phyloP scores from a whole-genome alignment of 352 stramenopile genomes.

The Globisporangium spiculum region DNA sequence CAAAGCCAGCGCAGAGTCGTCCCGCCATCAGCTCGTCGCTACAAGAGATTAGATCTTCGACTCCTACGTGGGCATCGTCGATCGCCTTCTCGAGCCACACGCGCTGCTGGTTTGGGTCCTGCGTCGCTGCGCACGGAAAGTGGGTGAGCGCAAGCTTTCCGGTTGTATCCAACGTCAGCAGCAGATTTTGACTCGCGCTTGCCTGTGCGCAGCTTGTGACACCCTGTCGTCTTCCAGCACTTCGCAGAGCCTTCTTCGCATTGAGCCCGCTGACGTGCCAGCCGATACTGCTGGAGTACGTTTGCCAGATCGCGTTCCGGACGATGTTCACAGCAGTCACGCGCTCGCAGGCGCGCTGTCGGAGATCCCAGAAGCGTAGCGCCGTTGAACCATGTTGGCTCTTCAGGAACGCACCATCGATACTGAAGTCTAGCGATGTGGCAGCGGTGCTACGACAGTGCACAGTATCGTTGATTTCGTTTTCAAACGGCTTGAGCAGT shows the following conservation, averaged over 20 bases:
- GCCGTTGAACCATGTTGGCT: conserved; percentile 35
- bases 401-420: conserved; percentile 56
- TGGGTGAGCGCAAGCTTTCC: conserved; percentile 21
- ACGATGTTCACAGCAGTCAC: conserved; percentile 43
- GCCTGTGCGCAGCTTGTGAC: conserved; percentile 10
- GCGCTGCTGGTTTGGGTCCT: conserved; percentile 3
- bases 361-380: conserved; percentile 66
- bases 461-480: conserved; percentile 14
- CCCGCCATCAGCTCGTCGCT: not conserved
- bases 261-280: conserved; percentile 37
- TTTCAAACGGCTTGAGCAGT: conserved; percentile 46
- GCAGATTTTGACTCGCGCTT: conserved; percentile 15
- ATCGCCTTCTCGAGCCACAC: conserved; percentile 23
- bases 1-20: conserved; percentile 33
- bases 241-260: not conserved
- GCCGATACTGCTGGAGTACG: conserved; percentile 38
- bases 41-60: not conserved
- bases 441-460: conserved; percentile 16
- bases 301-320: conserved; percentile 55
- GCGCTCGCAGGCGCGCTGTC: conserved; percentile 38
- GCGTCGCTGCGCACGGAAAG: conserved; percentile 14
- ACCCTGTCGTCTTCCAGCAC: too few relatives aligned
- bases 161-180: conserved; percentile 9
- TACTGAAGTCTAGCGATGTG: conserved; percentile 61
- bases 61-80: conserved; percentile 20